phyloP scores from a whole-genome alignment of 2,329 filamentous ascomycete genomes.

The Pseudocercospora musae region DNA sequence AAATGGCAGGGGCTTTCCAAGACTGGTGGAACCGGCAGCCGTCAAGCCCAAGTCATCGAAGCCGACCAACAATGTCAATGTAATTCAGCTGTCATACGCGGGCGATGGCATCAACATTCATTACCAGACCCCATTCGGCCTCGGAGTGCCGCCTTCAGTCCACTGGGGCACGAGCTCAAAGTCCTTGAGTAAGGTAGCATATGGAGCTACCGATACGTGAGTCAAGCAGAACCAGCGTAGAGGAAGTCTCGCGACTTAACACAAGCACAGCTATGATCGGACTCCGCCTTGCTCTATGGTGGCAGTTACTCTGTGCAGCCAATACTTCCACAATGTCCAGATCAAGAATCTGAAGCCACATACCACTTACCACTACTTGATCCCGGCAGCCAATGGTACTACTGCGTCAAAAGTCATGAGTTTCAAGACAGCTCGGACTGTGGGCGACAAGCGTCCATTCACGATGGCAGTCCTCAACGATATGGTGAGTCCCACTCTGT shows the following conservation, averaged over 20 bases:
- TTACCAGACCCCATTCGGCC: constrained; percentile 53
- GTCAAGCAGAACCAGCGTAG: constrained; percentile 21
- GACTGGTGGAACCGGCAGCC: constrained; percentile 50
- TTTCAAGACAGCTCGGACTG: constrained; percentile 47
- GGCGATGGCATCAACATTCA: constrained; percentile 52
- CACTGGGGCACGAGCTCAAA: constrained; percentile 41
- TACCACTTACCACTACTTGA: constrained; percentile 53
- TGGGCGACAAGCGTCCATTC: constrained; percentile 44
- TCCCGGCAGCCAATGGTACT: constrained; percentile 49
- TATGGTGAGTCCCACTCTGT: constrained; percentile 34
- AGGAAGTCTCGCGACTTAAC: not conserved
- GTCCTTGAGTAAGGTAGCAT: constrained; percentile 37
- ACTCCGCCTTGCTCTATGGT: constrained; percentile 50
- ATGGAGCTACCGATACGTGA: constrained; percentile 43
- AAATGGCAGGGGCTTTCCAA: constrained; percentile 52
- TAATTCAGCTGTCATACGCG: constrained; percentile 49
- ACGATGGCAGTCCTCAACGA: constrained; percentile 50
- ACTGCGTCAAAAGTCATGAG: constrained; percentile 46
- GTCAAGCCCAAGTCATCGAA: constrained; percentile 45
- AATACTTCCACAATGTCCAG: constrained; percentile 53
- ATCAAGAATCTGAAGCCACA: constrained; percentile 42
- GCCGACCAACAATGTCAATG: constrained; percentile 53
- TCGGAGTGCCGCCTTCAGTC: constrained; percentile 45
- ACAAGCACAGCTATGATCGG: constrained; percentile 45
- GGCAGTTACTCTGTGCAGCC: constrained; percentile 49